A percentile compares a stretch with the other conserved stretches of the same genome.
Evolutionary conservation across 176 grass and related monocot genomes (phyloP).

Genomic region (Themeda triandra): DNA sequence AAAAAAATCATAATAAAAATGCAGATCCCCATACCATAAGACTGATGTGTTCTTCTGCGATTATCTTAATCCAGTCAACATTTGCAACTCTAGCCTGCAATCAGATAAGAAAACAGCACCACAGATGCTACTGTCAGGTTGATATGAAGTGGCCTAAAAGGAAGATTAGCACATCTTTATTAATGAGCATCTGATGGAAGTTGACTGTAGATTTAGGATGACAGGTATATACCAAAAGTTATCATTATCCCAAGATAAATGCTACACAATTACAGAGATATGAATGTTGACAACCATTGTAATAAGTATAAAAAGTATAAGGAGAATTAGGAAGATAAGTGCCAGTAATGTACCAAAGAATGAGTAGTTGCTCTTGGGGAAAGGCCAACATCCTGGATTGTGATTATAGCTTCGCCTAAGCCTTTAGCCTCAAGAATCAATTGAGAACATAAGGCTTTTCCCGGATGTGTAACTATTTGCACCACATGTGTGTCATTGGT

Average conservation of each 20-base stretch:
- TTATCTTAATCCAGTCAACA: slow-evolving; percentile 91
- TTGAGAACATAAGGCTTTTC: slow-evolving; percentile 65
- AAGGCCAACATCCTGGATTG: slow-evolving; percentile 88
- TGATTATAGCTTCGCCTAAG: slow-evolving; percentile 62
- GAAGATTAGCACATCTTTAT: background rate
- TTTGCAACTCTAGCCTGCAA: slow-evolving; percentile 85
- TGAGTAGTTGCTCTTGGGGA: slow-evolving; percentile 61
- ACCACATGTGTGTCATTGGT: slow-evolving; percentile 84
- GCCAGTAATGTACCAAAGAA: slow-evolving; percentile 56
- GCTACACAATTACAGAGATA: background rate
- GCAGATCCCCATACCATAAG: slow-evolving; percentile 64
- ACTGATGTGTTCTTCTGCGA: slow-evolving; percentile 71
- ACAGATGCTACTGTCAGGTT: background rate
- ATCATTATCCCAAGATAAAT: slow-evolving; percentile 27
- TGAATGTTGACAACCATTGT: background rate
- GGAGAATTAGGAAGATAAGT: slow-evolving; percentile 1
- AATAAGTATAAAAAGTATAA: slow-evolving; percentile 14
- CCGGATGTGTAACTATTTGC: slow-evolving; percentile 59
- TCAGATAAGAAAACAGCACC: background rate
- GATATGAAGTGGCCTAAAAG: background rate
- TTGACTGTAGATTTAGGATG: background rate
- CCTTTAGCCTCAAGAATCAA: slow-evolving; percentile 76
- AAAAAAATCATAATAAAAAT: slow-evolving; percentile 20
- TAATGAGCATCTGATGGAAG: background rate
- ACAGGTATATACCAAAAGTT: background rate